These are phyloP conservation scores for Globisporangium mamillatum DNA, from an alignment of 352 stramenopile genomes.

Conservation along the genomic window DNA sequence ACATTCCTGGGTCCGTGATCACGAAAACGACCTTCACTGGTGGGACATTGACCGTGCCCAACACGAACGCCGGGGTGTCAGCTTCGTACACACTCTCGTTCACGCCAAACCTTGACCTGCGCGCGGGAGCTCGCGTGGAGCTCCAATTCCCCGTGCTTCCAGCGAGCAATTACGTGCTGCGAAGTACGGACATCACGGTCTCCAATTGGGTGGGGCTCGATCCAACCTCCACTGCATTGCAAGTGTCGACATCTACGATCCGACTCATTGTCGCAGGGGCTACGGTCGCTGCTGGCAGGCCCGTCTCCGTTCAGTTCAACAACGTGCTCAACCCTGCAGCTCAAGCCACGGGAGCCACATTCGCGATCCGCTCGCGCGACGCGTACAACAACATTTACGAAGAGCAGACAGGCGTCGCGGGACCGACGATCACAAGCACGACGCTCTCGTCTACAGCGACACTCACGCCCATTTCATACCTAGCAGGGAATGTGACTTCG, in stretches of 20 bases:
- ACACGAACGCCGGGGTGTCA: constrained; percentile 28
- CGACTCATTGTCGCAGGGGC: constrained; percentile 36
- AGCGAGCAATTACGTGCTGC: constrained; percentile 38
- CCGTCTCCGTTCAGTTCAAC: constrained; percentile 38
- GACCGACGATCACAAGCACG: constrained; percentile 26
- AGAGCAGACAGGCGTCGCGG: constrained; percentile 24
- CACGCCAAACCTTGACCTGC: constrained; percentile 40
- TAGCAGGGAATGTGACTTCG: constrained; percentile 36
- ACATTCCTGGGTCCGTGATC: constrained; percentile 33
- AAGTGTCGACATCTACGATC: constrained; percentile 30
- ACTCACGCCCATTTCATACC: constrained; percentile 40
- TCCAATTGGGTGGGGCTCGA: constrained; percentile 23
- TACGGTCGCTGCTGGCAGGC: constrained; percentile 21
- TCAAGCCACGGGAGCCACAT: constrained; percentile 24
- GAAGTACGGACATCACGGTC: constrained; percentile 24
- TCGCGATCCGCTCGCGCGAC: constrained; percentile 47
- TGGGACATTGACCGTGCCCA: constrained; percentile 28
- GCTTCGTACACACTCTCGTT: constrained; percentile 36
- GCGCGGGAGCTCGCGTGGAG: constrained; percentile 35
- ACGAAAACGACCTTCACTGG: constrained; percentile 19
- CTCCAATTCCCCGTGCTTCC: constrained; percentile 42
- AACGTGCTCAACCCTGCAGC: constrained; percentile 55
- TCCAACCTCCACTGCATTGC: constrained; percentile 27
- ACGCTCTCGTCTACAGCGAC: constrained; percentile 28
- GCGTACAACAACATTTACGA: constrained; percentile 36